Base-by-base conservation (phyloP, 257 asterid species). In the Scutellaria galericulata region DNA sequence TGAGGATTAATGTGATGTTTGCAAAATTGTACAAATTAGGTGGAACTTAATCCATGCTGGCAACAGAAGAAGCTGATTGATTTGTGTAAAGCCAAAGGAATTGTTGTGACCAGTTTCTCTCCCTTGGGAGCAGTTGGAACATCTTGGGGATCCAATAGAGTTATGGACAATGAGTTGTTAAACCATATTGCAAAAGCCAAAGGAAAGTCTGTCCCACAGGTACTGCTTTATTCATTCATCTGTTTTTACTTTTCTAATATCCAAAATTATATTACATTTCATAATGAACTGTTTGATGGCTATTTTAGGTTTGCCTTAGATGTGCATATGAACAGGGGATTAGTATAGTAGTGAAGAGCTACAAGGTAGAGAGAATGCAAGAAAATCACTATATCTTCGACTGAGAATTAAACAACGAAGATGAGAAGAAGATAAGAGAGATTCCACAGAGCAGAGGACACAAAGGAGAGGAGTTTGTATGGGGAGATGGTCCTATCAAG, bases 11-110 rank as follows among this genome's bases (percentile, higher is more conserved):
- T 18, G 18, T 18, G 18, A 18, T 18, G 18, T 18, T 18, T 18
- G 18, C 18, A 18, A 18, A 18, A 18, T 18, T 18, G 18, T 18
- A 18, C 18, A 18, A 18, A 18, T 18, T 18, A 18, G 68, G 68
- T 63, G 37, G 68, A 63, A 20, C 39, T 63, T 18, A 63, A 13
- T 20, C 68, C 68, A 63, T 24, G 13, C 9, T 63, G 68, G 68
- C 68, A 63, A 18, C 53, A 63, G 8, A 44, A 63, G 68, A 63
- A 18, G 68, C 9, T 63, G 68, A 24, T 63, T 42, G 68, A 63
- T 42, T 3, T 63, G 1, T 63, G 68, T 4, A 63, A 63, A 5
- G 14, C 54, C 15, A 63, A 18, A 1, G 68, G 68, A 20, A 63
- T 63, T 1, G 68, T 18, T 41, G 53, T 63, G 20, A 44, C 68